phyloP scores from a whole-genome alignment of 1,139 yeast genomes.

The Torulaspora globosa region DNA sequence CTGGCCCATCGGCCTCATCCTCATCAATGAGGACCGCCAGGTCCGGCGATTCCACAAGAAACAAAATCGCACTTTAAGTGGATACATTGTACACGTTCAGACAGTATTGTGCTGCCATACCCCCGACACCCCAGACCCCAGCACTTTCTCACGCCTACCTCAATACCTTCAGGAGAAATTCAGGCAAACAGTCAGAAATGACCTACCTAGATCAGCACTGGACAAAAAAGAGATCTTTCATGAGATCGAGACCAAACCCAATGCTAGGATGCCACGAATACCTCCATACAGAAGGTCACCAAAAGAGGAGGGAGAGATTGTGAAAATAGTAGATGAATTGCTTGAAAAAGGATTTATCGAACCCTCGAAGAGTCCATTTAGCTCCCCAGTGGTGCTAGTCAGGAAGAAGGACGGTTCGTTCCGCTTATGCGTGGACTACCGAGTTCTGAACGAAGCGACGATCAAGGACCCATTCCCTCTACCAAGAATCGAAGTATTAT shows the following conservation, averaged over 20 bases:
- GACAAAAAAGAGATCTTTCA: not conserved
- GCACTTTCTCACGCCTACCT: not conserved
- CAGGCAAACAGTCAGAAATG: not conserved
- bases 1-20: not conserved
- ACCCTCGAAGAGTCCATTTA: constrained; percentile 19
- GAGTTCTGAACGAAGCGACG: not conserved
- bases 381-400: constrained; percentile 24
- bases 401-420: constrained; percentile 26
- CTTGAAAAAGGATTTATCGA: not conserved
- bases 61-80: too few relatives aligned
- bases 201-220: not conserved
- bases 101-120: not conserved
- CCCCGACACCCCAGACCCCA: not conserved
- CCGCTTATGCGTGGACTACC: constrained; percentile 1
- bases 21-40: not conserved
- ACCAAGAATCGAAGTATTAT: not conserved
- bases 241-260: not conserved
- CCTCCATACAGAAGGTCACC: not conserved
- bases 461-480: not conserved
- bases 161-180: not conserved
- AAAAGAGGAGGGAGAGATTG: not conserved
- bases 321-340: not conserved
- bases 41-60: not conserved
- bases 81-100: not conserved
- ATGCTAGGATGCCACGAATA: not conserved